These are phyloP conservation scores for Microdochium bolleyi DNA, from an alignment of 2,329 filamentous ascomycete species.

Conservation along the genomic window DNA sequence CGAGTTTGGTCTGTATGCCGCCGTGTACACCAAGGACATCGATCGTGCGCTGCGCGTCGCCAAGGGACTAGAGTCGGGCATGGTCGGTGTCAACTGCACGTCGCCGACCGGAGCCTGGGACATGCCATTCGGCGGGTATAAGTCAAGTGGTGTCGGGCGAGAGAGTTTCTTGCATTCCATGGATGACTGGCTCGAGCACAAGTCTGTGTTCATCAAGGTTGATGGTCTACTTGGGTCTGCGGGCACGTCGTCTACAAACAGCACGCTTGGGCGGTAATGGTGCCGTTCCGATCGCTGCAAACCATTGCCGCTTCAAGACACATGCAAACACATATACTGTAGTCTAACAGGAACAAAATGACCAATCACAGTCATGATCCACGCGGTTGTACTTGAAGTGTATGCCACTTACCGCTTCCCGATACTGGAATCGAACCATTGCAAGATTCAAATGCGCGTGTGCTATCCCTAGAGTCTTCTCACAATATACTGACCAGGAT, in stretches of 20 bases:
- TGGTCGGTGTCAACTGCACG: conserved; percentile 49
- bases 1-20: conserved; percentile 46
- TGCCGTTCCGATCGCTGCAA: too few relatives aligned
- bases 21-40: conserved; percentile 46
- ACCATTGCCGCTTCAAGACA: too few relatives aligned
- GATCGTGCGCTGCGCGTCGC: conserved; percentile 33
- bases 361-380: too few relatives aligned
- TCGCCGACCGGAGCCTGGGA: conserved; percentile 26
- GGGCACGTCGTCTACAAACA: not conserved
- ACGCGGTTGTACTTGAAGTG: too few relatives aligned
- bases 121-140: conserved; percentile 33
- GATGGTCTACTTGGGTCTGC: conserved; percentile 1
- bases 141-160: conserved; percentile 27
- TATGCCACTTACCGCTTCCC: too few relatives aligned
- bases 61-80: conserved; percentile 49
- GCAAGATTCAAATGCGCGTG: too few relatives aligned
- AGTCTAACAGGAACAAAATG: too few relatives aligned
- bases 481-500: too few relatives aligned
- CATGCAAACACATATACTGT: too few relatives aligned
- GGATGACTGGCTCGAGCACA: conserved; percentile 24
- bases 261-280: conserved; percentile 4
- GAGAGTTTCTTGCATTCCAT: conserved; percentile 27
- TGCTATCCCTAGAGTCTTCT: too few relatives aligned
- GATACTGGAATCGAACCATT: too few relatives aligned
- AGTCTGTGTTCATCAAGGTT: conserved; percentile 19